Evolutionary conservation across 305 asterid genomes (phyloP).

Genomic region (Ilex paraguariensis): DNA sequence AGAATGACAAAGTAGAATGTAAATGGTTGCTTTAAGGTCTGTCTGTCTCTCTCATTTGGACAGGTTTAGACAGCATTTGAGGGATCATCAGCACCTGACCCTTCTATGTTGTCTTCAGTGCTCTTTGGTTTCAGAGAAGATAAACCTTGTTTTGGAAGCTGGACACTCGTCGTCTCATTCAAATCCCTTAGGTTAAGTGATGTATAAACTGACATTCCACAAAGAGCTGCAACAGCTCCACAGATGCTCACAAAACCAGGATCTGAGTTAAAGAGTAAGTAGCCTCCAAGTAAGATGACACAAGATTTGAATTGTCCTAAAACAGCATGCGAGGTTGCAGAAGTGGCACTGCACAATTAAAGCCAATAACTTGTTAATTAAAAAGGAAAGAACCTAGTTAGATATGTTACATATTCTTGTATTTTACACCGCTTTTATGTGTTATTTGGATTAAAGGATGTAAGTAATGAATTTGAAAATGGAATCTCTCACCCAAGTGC

Average conservation of each 20-base stretch:
- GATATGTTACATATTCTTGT: too few species aligned
- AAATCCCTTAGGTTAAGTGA: conserved; percentile 46
- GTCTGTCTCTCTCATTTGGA: too few species aligned
- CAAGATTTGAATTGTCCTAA: conserved; percentile 87
- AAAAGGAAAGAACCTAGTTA: too few species aligned
- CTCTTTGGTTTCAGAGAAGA: conserved; percentile 32
- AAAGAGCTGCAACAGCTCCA: conserved; percentile 64
- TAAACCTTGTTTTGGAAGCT: conserved; percentile 48
- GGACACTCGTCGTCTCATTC: conserved; percentile 19
- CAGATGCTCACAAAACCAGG: conserved; percentile 64
- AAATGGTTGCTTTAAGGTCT: too few species aligned
- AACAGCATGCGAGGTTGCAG: conserved; percentile 83
- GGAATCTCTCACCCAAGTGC: conserved; percentile 63
- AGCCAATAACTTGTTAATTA: background rate
- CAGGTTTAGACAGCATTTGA: conserved; percentile 27
- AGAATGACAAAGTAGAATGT: too few species aligned
- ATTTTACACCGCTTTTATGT: too few species aligned
- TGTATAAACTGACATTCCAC: conserved; percentile 77
- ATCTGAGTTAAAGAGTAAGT: conserved; percentile 62
- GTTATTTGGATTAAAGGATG: too few species aligned
- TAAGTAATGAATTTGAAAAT: too few species aligned
- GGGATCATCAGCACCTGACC: conserved; percentile 18
- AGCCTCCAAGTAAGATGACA: conserved; percentile 72
- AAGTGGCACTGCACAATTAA: conserved; percentile 55
- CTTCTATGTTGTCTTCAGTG: conserved; percentile 27